A percentile compares a stretch with the other conserved stretches of the same genome.
These are phyloP conservation scores for Vitis amurensis DNA, from an alignment of 164 flowering plant species.

Conservation along the genomic window DNA sequence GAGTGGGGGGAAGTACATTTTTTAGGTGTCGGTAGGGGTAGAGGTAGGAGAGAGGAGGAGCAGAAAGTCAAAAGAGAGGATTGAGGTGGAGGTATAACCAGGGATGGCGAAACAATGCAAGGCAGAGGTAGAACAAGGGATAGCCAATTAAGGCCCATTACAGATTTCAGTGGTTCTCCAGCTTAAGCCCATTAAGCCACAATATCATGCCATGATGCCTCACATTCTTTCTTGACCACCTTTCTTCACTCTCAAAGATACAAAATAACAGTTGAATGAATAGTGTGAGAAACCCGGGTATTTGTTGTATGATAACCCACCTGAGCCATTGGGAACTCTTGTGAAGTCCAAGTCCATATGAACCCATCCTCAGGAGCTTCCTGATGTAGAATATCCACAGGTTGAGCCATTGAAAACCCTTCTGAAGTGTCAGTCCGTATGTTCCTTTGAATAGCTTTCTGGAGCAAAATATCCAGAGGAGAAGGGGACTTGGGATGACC, in stretches of 20 bases:
- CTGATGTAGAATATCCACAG: not conserved
- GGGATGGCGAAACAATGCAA: not conserved
- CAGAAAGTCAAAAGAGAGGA: no score
- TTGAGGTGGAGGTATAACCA: no score
- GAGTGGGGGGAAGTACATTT: no score
- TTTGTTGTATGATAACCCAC: conserved; percentile 22
- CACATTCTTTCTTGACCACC: no score
- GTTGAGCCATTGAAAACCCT: conserved; percentile 34
- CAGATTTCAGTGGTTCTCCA: no score
- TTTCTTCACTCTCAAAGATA: not conserved
- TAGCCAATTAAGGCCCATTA: no score
- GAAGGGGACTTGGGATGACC: conserved; percentile 34
- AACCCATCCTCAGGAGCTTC: conserved; percentile 27
- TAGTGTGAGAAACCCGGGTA: no score
- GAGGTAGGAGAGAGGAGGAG: no score
- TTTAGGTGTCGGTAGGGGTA: no score
- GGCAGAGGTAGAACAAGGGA: no score
- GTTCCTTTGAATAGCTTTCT: conserved; percentile 22
- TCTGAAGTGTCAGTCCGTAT: conserved; percentile 58
- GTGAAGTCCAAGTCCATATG: conserved; percentile 59
- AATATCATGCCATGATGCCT: no score
- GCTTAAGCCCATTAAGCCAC: no score
- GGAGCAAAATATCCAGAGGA: conserved; percentile 2
- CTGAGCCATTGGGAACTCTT: conserved; percentile 56
- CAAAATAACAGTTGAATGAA: not conserved